phyloP scores from a whole-genome alignment of 2,329 filamentous ascomycete genomes.

The Alternaria solani region DNA sequence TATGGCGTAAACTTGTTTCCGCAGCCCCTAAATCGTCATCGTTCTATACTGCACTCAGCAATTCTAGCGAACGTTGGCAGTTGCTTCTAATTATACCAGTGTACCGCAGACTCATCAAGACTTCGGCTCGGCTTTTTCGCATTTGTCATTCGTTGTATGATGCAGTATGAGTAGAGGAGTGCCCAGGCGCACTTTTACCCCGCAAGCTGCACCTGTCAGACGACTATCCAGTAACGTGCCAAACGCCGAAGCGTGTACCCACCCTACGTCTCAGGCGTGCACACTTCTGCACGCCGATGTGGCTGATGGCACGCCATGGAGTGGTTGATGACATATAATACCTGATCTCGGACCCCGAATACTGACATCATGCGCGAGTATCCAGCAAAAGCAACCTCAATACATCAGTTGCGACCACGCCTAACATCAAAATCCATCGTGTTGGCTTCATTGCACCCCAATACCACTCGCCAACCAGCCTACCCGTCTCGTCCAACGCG shows the following conservation, averaged over 20 bases:
- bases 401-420: background rate
- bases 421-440: background rate
- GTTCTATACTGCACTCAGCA: background rate
- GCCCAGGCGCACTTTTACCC: background rate
- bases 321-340: background rate
- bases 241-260: background rate
- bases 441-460: background rate
- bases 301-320: background rate
- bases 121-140: accelerated
- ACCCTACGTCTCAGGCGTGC: background rate
- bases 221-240: background rate
- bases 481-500: background rate
- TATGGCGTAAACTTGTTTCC: background rate
- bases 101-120: background rate
- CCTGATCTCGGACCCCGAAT: background rate
- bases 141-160: background rate
- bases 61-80: accelerated
- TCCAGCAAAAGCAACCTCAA: background rate
- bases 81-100: background rate
- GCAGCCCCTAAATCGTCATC: background rate
- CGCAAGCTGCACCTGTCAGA: background rate
- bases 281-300: background rate
- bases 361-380: background rate
- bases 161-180: background rate
- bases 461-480: background rate